Evolutionary conservation across 164 flowering plant species (phyloP), one percentile per base, ranked within the genome.

Genomic region (Kalanchoe fedtschenkoi): DNA sequence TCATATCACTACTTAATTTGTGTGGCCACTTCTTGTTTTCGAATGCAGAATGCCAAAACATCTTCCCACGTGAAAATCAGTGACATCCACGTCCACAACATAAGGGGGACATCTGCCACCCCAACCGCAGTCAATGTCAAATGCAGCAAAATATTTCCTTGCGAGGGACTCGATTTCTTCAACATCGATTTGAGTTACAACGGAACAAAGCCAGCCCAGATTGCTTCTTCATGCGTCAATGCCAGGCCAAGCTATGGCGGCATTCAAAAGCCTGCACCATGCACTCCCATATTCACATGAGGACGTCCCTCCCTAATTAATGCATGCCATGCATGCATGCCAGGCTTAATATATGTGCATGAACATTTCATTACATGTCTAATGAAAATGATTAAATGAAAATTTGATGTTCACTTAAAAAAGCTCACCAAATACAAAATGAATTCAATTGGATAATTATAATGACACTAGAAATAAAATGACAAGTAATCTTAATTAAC

Each of bases 11-110:
- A 4, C 21, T 15, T 1, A 44, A n/a, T 19, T 5, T 19, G n/a
- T 44, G 1, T 44, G 22, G 30, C 9, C 10, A 1, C 5, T 44
- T 44, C 9, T 21, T 2, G 21, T 19, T n/a, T n/a, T n/a, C 1
- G 22, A 46, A 46, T 47, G 55, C 55, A 47, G 55, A 47, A 47
- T 24, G 55, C 55, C 15, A 47, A 47, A 47, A 47, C 55, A 47
- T 47, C 55, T 22, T 47, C 55, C 30, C 55, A 47, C 26, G 55
- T 47, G 30, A 47, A 47, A 47, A 47, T 47, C 29, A 8, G 30
- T 22, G 55, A 47, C 30, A 47, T 47, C 55, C 55, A 47, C 26
- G 11, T 47, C 29, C 55, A 30, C 55, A 47, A 47, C 30, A 8
- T 47, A 11, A 47, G 55, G 8, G 55, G 55, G 10, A 47, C 55